phyloP scores from a whole-genome alignment of 768 basidiomycete genomes.

The Xerocomellus amylosporus region DNA sequence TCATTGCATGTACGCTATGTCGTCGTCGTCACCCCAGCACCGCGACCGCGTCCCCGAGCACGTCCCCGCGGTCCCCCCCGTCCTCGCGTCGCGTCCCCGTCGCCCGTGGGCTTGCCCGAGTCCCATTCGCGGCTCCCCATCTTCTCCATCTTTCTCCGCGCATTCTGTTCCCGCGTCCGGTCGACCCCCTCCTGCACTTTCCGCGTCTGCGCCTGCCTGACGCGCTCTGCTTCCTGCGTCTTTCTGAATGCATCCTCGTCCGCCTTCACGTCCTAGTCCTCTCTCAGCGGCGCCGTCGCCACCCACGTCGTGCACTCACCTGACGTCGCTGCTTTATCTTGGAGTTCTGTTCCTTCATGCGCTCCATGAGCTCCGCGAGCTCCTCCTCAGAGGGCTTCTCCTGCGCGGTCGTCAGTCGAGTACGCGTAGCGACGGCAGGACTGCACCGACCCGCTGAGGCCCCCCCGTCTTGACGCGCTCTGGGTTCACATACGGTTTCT shows the following conservation, averaged over 20 bases:
- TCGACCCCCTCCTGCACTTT: constrained; percentile 70
- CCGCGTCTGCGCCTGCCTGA: constrained; percentile 52
- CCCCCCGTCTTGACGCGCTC: constrained; percentile 86
- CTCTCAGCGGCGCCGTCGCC: neutral
- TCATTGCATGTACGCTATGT: constrained; percentile 14
- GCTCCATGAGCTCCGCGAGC: constrained; percentile 64
- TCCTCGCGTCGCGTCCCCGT: constrained; percentile 17
- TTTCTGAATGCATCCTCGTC: constrained; percentile 78
- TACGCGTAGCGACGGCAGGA: neutral
- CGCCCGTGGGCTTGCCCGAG: constrained; percentile 54
- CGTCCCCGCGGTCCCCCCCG: constrained; percentile 36
- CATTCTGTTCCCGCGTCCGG: constrained; percentile 72
- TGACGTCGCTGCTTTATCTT: constrained; percentile 68
- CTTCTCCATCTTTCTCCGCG: constrained; percentile 80
- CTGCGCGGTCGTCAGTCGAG: constrained; percentile 37
- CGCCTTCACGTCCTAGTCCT: constrained; percentile 66
- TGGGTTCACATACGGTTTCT: constrained; percentile 75
- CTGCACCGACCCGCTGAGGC: constrained; percentile 52
- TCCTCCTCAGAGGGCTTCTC: constrained; percentile 69
- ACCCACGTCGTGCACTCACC: constrained; percentile 36
- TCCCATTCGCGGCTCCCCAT: constrained; percentile 81
- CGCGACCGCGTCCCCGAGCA: constrained; percentile 24
- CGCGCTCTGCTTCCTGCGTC: constrained; percentile 62
- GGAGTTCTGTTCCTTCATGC: constrained; percentile 70
- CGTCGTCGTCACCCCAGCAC: constrained; percentile 14